Evolutionary conservation across 169 alveolate genomes (phyloP), one percentile per base, ranked within the genome.

Genomic region (Ichthyophthirius multifiliis): DNA sequence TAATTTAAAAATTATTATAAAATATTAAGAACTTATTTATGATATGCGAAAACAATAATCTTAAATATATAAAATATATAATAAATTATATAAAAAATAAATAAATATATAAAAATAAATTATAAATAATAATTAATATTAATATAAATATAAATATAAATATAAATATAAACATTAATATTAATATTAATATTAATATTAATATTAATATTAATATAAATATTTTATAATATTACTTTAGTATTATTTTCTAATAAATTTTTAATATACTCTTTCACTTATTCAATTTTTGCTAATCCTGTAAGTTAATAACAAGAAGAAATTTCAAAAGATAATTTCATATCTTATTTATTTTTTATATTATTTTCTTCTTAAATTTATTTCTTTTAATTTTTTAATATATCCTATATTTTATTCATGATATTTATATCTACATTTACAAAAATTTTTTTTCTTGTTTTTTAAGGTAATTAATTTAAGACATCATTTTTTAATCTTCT

Each of bases 401-500:
- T 81, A 15, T 80, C 78, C 13, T 65, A 41, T 23, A 92, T 84
- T 83, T 88, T 75, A 13, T 84, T 78, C 0, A 81, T 41, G 1
- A 82, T 27, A 44, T 84, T 86, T 10, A 74, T 7, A 30, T 92
- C 96, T 13, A 88, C 77, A 63, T 75, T 74, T 39, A 92, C 87
- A 32, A 67, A 77, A 1, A 90, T 83, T 85, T 86, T 89, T 45
- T 88, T 81, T 65, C 94, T 88, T 73, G 86, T 87, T 77, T 92
- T 92, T 6, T 83, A 86, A 20, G 96, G 96, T 64, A 92, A 75
- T 77, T 92, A 83, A 55, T 82, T 75, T 6, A 92, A 82, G 0
- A 92, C 95, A 75, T 92, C 94, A 62, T 83, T 85, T 71, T 92
- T 92, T 4, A 90, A 77, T 75, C 96, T 85, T 74, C 96, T 83